Evolutionary conservation across 306 rosid species (phyloP).

Genomic region (Arachis hypogaea): DNA sequence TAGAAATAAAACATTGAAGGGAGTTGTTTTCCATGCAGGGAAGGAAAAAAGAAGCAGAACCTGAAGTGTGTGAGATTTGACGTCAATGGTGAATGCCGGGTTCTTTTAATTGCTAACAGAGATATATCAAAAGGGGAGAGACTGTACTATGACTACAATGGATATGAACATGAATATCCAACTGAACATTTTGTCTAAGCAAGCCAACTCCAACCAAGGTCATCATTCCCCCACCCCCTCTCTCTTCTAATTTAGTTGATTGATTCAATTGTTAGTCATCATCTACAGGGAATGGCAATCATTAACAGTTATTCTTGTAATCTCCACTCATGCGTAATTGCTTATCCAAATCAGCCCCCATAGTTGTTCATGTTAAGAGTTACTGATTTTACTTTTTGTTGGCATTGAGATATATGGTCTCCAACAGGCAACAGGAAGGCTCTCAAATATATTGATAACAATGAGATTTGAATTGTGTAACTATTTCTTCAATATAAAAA

Average conservation of each 20-base stretch:
- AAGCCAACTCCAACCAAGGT: too few species aligned
- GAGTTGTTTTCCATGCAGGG: constrained; percentile 58
- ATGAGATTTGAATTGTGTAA: too few species aligned
- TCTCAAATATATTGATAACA: too few species aligned
- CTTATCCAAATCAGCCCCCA: background rate
- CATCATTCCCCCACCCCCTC: too few species aligned
- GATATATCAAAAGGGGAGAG: constrained; percentile 92
- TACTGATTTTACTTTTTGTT: background rate
- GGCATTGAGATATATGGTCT: background rate
- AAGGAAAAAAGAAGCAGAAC: constrained; percentile 90
- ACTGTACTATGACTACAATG: constrained; percentile 93
- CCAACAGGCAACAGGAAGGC: too few species aligned
- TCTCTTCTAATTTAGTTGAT: background rate
- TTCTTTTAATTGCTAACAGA: constrained; percentile 77
- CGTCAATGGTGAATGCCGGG: constrained; percentile 80
- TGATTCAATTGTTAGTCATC: background rate
- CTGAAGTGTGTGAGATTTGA: constrained; percentile 82
- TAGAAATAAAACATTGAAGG: constrained; percentile 10
- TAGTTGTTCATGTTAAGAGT: background rate
- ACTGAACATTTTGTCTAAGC: constrained; percentile 78
- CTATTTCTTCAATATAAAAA: too few species aligned
- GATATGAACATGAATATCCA: constrained; percentile 88
- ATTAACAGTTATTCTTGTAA: background rate
- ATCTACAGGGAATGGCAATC: background rate
- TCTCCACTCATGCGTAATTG: background rate